Conservation (phyloP, 2,329 filamentous ascomycete species). For the Talaromyces sp. region DNA sequence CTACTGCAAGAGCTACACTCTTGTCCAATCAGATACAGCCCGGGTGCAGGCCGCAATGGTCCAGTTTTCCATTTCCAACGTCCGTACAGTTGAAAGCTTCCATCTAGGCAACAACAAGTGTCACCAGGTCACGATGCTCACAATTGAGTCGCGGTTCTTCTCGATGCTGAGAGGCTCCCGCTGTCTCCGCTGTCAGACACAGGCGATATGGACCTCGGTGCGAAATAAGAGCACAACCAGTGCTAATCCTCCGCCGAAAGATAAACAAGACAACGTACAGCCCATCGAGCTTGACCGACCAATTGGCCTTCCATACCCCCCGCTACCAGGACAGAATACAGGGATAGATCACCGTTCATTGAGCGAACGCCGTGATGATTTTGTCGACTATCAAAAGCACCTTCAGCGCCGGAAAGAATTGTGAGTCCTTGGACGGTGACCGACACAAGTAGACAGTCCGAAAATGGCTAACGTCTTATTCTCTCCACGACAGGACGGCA, state of each 20-base stretch:
- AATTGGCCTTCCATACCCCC: conserved; percentile 73
- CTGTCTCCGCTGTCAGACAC: conserved; percentile 35
- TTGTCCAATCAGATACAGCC: conserved; percentile 1
- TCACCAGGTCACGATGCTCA: conserved; percentile 16
- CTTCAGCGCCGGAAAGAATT: conserved; percentile 68
- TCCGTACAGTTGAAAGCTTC: conserved; percentile 15
- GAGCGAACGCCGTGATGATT: conserved; percentile 68
- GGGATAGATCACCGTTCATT: conserved; percentile 65
- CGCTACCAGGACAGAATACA: conserved; percentile 72
- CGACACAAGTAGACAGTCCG: neutral
- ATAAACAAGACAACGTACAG: conserved; percentile 40
- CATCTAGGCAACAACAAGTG: neutral
- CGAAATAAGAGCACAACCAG: conserved; percentile 18
- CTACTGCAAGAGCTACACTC: conserved; percentile 1
- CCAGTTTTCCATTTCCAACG: conserved; percentile 25
- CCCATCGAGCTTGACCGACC: conserved; percentile 60
- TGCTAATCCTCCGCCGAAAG: conserved; percentile 10
- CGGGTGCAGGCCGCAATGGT: neutral
- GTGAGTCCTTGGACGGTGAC: conserved; percentile 44
- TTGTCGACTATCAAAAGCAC: conserved; percentile 81
- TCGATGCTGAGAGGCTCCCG: conserved; percentile 22
- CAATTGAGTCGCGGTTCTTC: conserved; percentile 19
- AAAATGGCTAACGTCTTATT: neutral
- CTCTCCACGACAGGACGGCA: conserved; percentile 51
- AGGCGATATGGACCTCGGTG: conserved; percentile 21